Conservation (phyloP, 768 basidiomycete genomes). For the Pleurotus pulmonarius region DNA sequence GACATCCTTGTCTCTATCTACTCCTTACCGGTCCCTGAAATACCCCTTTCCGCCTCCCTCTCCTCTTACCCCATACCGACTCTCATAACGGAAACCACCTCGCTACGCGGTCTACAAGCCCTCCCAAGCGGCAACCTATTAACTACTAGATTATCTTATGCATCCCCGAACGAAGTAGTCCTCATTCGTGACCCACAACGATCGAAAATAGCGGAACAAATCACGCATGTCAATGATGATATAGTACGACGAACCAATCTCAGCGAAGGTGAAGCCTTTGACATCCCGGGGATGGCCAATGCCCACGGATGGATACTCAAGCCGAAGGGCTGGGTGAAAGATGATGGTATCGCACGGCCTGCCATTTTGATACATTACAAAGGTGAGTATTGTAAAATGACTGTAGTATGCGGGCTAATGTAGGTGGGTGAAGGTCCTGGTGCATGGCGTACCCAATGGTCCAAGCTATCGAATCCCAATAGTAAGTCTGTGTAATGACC, state of each 20-base stretch:
- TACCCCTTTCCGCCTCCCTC: not conserved
- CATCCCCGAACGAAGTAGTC: not conserved
- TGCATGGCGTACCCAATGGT: not conserved
- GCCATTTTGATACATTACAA: not conserved
- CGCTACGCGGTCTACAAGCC: not conserved
- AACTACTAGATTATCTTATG: not conserved
- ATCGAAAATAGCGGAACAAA: not conserved
- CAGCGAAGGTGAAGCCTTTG: not conserved
- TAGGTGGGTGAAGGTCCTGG: not conserved
- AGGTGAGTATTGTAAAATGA: not conserved
- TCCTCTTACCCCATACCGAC: not conserved
- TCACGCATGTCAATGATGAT: not conserved
- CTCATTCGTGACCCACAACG: not conserved
- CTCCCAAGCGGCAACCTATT: not conserved
- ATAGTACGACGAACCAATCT: not conserved
- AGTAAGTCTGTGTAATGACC: not conserved
- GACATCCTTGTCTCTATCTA: not conserved
- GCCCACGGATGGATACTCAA: not conserved
- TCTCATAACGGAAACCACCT: not conserved
- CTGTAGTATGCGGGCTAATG: not conserved
- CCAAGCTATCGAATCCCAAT: constrained; percentile 3
- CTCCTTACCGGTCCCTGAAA: not conserved
- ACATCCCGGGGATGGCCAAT: not conserved
- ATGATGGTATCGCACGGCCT: not conserved
- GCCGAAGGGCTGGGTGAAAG: not conserved